A percentile compares a stretch with the other conserved stretches of the same genome.
Conservation (phyloP, 805 yeast species). For the Ogataea trehalophila region DNA sequence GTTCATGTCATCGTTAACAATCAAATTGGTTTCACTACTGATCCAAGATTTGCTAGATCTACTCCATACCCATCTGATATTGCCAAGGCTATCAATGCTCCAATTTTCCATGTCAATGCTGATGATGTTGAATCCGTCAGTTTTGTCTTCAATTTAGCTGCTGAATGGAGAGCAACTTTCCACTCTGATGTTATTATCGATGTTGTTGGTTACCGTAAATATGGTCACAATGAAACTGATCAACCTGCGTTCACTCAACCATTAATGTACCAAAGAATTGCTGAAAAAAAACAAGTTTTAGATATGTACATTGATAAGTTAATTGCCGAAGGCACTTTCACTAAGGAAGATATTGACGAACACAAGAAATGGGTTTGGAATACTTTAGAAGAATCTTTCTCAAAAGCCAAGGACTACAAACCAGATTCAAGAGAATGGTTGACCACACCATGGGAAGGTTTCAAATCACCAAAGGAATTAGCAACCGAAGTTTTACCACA, state of each 20-base stretch:
- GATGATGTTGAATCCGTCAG: slow-evolving; percentile 94
- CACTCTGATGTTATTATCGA: slow-evolving; percentile 95
- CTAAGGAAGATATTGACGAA: slow-evolving; percentile 85
- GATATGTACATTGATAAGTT: slow-evolving; percentile 81
- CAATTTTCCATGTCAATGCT: slow-evolving; percentile 98
- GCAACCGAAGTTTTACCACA: slow-evolving; percentile 95
- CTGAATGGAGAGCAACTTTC: slow-evolving; percentile 97
- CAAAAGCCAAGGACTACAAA: slow-evolving; percentile 80
- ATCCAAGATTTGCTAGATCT: slow-evolving; percentile 95
- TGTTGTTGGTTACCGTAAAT: slow-evolving; percentile 96
- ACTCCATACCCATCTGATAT: slow-evolving; percentile 97
- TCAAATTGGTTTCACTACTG: slow-evolving; percentile 99
- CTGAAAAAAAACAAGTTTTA: slow-evolving; percentile 82
- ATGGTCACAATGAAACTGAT: slow-evolving; percentile 99
- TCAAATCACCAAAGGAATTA: slow-evolving; percentile 94
- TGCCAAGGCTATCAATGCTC: slow-evolving; percentile 95
- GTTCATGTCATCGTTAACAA: slow-evolving; percentile 93
- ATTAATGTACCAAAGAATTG: slow-evolving; percentile 88
- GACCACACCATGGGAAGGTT: slow-evolving; percentile 98
- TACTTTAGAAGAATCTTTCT: slow-evolving; percentile 83
- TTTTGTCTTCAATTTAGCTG: slow-evolving; percentile 91
- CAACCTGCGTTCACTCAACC: slow-evolving; percentile 99
- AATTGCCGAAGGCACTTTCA: slow-evolving; percentile 81
- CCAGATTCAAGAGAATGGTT: slow-evolving; percentile 97
- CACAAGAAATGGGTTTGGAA: slow-evolving; percentile 99